These are phyloP conservation scores for Sporobolomyces phaffii DNA, from an alignment of 768 basidiomycete species.

Conservation along the genomic window DNA sequence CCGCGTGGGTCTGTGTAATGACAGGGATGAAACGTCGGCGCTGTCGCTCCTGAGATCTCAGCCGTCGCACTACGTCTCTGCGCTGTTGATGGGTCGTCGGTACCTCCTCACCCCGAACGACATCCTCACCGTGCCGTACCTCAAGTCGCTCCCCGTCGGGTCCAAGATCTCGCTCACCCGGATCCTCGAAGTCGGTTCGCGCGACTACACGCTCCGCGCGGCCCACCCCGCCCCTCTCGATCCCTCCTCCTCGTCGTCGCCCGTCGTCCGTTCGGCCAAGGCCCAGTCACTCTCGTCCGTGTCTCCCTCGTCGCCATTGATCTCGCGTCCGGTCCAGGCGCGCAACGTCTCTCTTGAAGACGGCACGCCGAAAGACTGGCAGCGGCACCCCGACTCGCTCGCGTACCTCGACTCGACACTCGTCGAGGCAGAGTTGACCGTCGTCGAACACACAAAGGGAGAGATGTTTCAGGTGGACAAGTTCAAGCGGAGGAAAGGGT, in stretches of 20 bases:
- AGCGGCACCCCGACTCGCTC: constrained; percentile 51
- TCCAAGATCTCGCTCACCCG: constrained; percentile 74
- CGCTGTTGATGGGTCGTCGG: constrained; percentile 75
- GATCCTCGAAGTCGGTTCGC: constrained; percentile 89
- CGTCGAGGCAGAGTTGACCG: constrained; percentile 75
- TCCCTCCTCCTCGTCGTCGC: background rate
- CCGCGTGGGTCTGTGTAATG: background rate
- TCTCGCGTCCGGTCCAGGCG: background rate
- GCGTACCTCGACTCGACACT: constrained; percentile 61
- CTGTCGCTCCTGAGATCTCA: constrained; percentile 79
- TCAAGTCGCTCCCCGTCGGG: constrained; percentile 78
- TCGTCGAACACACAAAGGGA: constrained; percentile 96
- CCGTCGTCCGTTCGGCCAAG: background rate
- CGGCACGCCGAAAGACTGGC: constrained; percentile 31
- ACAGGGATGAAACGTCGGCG: constrained; percentile 48
- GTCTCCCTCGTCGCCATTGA: background rate
- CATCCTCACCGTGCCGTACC: constrained; percentile 83
- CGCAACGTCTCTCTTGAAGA: background rate
- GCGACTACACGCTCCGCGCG: constrained; percentile 78
- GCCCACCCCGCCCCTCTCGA: too few relatives aligned
- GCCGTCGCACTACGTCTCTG: constrained; percentile 85
- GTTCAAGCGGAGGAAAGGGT: constrained; percentile 98
- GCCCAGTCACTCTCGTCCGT: background rate
- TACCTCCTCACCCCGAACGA: constrained; percentile 87
- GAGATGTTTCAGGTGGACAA: constrained; percentile 86